Base-by-base conservation (phyloP, 2,329 filamentous ascomycete species). In the Xylaria multiplex region DNA sequence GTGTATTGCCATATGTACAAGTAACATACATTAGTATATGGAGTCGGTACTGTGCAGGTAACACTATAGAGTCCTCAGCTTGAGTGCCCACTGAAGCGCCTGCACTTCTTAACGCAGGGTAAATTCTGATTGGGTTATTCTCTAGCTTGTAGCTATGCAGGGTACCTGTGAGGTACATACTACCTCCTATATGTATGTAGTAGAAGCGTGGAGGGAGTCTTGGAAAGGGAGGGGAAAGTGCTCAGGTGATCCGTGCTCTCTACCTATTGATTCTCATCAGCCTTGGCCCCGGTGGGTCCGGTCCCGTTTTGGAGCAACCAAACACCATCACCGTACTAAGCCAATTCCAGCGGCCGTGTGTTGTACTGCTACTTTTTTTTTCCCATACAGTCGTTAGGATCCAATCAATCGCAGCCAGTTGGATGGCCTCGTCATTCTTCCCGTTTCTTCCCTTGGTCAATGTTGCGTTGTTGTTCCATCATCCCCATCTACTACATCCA, bases 391-490 rank as follows among this genome's bases (percentile, higher is more conserved):
- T 72, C 69, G 71, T 71, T 69, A 71, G 66, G 68, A 54, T 68
- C 74, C 75, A 76, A 76, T 75, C 73, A 76, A 59, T 45, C 52
- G 56, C 59, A 67, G 68, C 66, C 63, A 62, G 66, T 63, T 64
- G 65, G 64, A 71, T 68, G 71, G 72, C 72, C 72, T 75, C 72
- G 72, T 74, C 74, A 75, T 75, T 74, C 71, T 73, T 74, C 71
- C 67, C 69, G 65, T 57, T 69, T 63, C 69, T 66, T 64, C 49
- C 60, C 67, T 69, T 62, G 69, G 64, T 67, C 69, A 73, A 73
- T 69, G 68, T 71, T 72, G 67, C 67, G 58, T 66, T 69, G 59
- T 64, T 63, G 8, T 13, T 13, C 66, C 60, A 65, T 56, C 65
- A 60, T 52, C 65, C 54, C 45, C 58, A 46, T 37, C 32, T 24